These are phyloP conservation scores for Phytophthora cactorum DNA, from an alignment of 352 stramenopile species.

Conservation along the genomic window DNA sequence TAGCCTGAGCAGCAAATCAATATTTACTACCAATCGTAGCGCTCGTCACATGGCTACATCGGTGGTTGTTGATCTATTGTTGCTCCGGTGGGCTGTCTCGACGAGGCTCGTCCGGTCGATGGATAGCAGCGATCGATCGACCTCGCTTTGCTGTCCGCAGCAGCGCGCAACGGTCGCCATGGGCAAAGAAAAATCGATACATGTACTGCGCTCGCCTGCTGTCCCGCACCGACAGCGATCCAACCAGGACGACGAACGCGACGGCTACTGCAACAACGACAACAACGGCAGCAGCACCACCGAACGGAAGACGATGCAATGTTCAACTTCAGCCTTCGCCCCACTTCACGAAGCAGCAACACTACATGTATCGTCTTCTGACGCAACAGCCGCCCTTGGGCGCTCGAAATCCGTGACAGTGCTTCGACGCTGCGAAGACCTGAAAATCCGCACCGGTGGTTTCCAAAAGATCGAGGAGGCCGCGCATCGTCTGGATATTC, in stretches of 20 bases:
- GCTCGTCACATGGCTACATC: constrained; percentile 35
- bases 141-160: constrained; percentile 5
- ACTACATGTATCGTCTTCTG: not conserved
- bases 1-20: constrained; percentile 3
- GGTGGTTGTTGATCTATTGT: not conserved
- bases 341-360: constrained; percentile 14
- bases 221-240: constrained; percentile 13
- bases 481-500: constrained; percentile 47
- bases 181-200: constrained; percentile 12
- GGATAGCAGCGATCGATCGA: constrained; percentile 20
- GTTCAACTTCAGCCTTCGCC: constrained; percentile 9
- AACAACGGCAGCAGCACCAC: constrained; percentile 1
- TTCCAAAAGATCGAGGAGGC: constrained; percentile 86
- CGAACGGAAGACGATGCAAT: constrained; percentile 13
- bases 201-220: constrained; percentile 3
- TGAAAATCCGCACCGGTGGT: constrained; percentile 71
- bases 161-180: constrained; percentile 10
- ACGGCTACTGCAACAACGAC: constrained; percentile 2
- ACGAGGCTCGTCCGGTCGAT: constrained; percentile 16
- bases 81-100: not conserved
- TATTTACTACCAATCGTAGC: constrained; percentile 19
- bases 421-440: constrained; percentile 71
- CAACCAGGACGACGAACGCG: constrained; percentile 30
- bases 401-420: constrained; percentile 41
- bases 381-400: not conserved